Evolutionary conservation across 2,329 filamentous ascomycete species (phyloP), one percentile per base, ranked within the genome.

Genomic region (Tolypocladium album): DNA sequence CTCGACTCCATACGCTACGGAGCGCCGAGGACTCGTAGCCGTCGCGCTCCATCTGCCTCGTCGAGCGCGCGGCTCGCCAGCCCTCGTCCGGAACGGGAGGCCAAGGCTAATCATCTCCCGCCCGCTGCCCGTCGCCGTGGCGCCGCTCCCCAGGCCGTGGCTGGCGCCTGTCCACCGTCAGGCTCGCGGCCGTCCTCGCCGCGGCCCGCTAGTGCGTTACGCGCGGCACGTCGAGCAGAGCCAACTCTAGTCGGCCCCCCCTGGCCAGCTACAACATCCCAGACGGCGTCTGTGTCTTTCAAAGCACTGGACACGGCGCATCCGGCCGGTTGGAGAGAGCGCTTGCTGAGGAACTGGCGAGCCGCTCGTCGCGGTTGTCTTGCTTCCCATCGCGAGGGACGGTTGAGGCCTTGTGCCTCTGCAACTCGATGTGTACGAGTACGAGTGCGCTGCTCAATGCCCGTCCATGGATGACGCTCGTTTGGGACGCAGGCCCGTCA

Each of bases 211-310:
- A 50, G 39, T 17, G 24, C 47, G 50, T 59, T 61, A 58, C 63
- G 64, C 63, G 64, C 63, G 64, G 63, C 61, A 64, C 61, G 61
- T 62, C 60, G 61, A 65, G 64, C 62, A 62, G 39, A 27, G 42
- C 27, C 17, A 9, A 13, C 40, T 58, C 36, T 50, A 15, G 38
- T 38, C 36, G 42, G 15, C n/a, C 22, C 45, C 12, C 22, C 22
- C 13, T n/a, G 27, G 27, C 4, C 11, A 42, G 36, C n/a, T 7
- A 11, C 55, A 15, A 4, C 55, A 40, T 45, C 57, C 57, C 45
- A 22, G 24, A 13, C 34, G 13, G 4, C 31, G 1, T 17, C 27
- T 43, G 31, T 27, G n/a, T 24, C 22, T 8, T 24, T 36, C 36
- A 22, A 58, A 52, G 60, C 47, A 61, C 55, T 61, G 57, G 57